Evolutionary conservation across 805 yeast species (phyloP).

Genomic region (Pichia rugopelliculosa): DNA sequence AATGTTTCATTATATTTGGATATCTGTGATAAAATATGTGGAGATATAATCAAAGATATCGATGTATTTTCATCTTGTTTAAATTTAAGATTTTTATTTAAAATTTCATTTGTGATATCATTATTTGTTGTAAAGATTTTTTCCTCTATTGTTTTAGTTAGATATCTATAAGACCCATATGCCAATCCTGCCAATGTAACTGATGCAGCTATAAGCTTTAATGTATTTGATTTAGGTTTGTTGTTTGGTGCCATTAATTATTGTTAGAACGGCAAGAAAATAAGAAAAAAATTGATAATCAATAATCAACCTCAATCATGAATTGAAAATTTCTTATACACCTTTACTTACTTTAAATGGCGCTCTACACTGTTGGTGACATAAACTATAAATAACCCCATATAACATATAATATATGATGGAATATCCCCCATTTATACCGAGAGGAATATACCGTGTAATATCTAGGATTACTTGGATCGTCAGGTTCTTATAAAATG

Average conservation of each 20-base stretch:
- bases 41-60: slow-evolving; percentile 17
- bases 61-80: slow-evolving; percentile 8
- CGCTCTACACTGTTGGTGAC: no score
- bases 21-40: slow-evolving; percentile 6
- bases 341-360: no score
- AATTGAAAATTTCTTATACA: no score
- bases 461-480: no score
- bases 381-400: no score
- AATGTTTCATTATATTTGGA: slow-evolving; percentile 4
- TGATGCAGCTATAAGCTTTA: not conserved
- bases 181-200: not conserved
- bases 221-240: not conserved
- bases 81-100: not conserved
- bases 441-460: no score
- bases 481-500: no score
- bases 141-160: not conserved
- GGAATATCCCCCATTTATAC: no score
- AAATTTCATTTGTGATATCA: not conserved
- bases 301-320: no score
- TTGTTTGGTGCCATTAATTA: not conserved
- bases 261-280: no score
- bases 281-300: no score
- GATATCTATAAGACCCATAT: not conserved
- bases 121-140: not conserved
- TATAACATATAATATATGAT: no score